Conservation (phyloP, 805 yeast genomes). For the Metschnikowia shivogae region DNA sequence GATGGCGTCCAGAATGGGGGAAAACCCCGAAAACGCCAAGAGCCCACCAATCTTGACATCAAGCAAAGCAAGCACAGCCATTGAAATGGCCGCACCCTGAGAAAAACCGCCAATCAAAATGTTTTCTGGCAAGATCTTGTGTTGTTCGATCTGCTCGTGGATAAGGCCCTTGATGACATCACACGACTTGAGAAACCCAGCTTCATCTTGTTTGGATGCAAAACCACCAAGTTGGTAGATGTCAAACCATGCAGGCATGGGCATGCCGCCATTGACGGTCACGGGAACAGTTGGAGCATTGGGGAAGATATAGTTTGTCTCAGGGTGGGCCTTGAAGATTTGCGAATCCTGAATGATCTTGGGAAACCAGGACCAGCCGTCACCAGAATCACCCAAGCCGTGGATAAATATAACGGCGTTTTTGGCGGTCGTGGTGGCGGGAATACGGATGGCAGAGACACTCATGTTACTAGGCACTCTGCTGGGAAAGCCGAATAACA, state of each 20-base stretch:
- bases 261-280: slow-evolving; percentile 59
- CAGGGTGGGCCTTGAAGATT: slow-evolving; percentile 45
- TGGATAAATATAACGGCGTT: slow-evolving; percentile 74
- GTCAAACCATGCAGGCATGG: slow-evolving; percentile 88
- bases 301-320: slow-evolving; percentile 75
- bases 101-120: slow-evolving; percentile 94
- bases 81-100: slow-evolving; percentile 84
- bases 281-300: slow-evolving; percentile 77
- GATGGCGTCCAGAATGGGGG: slow-evolving; percentile 32
- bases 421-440: slow-evolving; percentile 29
- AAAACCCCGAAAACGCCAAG: slow-evolving; percentile 73
- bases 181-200: slow-evolving; percentile 51
- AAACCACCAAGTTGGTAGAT: slow-evolving; percentile 52
- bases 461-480: slow-evolving; percentile 7
- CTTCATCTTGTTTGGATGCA: slow-evolving; percentile 44
- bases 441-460: slow-evolving; percentile 24
- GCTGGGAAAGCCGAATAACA: too few species aligned
- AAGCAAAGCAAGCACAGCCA: slow-evolving; percentile 53
- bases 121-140: slow-evolving; percentile 55
- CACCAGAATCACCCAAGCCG: slow-evolving; percentile 89
- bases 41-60: slow-evolving; percentile 74
- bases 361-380: slow-evolving; percentile 84
- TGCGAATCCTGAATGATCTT: slow-evolving; percentile 47
- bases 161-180: slow-evolving; percentile 44
- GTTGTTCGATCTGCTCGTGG: slow-evolving; percentile 46